Conservation (phyloP, 495 filamentous ascomycete species). For the Lasiosphaeria miniovina region DNA sequence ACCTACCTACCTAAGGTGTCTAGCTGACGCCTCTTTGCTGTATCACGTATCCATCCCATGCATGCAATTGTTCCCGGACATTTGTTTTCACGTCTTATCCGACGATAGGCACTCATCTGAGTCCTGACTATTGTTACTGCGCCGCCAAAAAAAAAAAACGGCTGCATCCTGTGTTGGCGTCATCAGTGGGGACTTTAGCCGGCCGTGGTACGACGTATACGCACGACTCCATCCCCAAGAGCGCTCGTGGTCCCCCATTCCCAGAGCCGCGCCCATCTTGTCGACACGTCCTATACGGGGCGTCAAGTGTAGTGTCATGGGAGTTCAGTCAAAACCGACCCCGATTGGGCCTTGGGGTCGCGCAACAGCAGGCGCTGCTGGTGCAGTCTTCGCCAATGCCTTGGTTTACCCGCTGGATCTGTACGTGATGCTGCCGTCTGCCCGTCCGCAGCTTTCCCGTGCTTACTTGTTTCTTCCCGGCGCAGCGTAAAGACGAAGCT, state of each 20-base stretch:
- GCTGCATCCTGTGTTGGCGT: neutral
- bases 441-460: neutral
- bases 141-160: neutral
- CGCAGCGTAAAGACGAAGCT: constrained; percentile 90
- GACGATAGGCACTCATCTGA: too few species aligned
- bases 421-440: constrained; percentile 50
- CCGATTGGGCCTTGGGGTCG: constrained; percentile 88
- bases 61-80: too few species aligned
- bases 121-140: neutral
- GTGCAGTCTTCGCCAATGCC: constrained; percentile 92
- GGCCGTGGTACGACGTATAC: neutral
- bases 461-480: constrained; percentile 3
- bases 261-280: neutral
- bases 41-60: too few species aligned
- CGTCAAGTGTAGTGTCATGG: constrained; percentile 53
- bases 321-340: constrained; percentile 73
- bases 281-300: constrained; percentile 1
- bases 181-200: constrained; percentile 1
- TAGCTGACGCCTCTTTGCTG: too few species aligned
- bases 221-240: neutral
- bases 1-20: too few species aligned
- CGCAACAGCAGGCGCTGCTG: constrained; percentile 88
- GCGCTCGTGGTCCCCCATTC: neutral
- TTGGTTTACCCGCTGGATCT: constrained; percentile 96
- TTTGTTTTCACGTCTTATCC: too few species aligned